phyloP scores from a whole-genome alignment of 2,329 filamentous ascomycete species.

The Pseudogymnoascus sp. region DNA sequence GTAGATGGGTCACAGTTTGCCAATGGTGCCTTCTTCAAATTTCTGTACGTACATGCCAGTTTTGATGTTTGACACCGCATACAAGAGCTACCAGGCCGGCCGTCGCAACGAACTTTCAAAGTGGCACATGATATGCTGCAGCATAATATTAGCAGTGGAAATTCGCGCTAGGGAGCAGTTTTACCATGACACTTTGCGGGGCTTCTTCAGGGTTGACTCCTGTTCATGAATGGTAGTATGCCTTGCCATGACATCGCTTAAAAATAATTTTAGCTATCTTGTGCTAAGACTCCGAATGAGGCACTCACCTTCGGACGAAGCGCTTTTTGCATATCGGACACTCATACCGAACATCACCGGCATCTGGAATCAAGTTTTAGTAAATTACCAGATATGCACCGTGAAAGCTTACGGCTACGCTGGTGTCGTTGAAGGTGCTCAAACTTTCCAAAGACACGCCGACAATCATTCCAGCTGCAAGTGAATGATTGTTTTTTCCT shows the following conservation, averaged over 20 bases:
- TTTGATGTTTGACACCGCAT: conserved; percentile 11
- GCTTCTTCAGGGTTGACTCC: conserved; percentile 10
- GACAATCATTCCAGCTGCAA: conserved; percentile 14
- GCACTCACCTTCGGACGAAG: conserved; percentile 14
- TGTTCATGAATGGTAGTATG: conserved; percentile 14
- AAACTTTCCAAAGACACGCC: conserved; percentile 13
- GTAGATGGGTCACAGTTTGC: not conserved
- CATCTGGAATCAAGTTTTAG: conserved; percentile 10
- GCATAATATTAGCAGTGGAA: conserved; percentile 5
- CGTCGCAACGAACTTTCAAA: conserved; percentile 14
- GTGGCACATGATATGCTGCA: conserved; percentile 12
- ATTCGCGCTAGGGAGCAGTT: not conserved
- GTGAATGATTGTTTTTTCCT: conserved; percentile 10
- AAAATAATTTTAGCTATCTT: conserved; percentile 2
- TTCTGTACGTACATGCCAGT: conserved; percentile 10
- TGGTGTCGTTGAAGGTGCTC: conserved; percentile 16
- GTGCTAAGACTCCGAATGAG: not conserved
- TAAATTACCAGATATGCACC: not conserved
- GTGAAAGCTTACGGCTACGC: conserved; percentile 13
- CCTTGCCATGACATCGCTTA: conserved; percentile 15
- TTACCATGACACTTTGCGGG: conserved; percentile 15
- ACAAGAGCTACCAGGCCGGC: conserved; percentile 10
- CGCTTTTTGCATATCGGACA: conserved; percentile 16
- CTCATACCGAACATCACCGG: conserved; percentile 15
- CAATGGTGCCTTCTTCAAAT: not conserved